These are phyloP conservation scores for Colletotrichum limetticola DNA, from an alignment of 2,329 filamentous ascomycete species.

Conservation along the genomic window DNA sequence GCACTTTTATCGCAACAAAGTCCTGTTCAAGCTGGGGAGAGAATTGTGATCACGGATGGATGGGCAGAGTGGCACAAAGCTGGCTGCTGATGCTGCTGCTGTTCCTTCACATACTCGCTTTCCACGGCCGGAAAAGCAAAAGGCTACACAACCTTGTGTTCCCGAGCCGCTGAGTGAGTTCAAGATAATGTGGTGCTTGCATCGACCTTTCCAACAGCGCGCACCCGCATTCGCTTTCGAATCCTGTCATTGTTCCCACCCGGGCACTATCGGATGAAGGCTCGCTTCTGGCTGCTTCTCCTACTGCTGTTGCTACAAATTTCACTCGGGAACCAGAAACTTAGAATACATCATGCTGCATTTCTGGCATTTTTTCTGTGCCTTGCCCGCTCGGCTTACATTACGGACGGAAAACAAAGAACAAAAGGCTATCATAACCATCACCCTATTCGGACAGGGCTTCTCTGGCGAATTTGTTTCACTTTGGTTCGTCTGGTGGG, in stretches of 20 bases:
- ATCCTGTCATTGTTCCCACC: neutral
- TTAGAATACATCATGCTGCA: neutral
- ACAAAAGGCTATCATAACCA: neutral
- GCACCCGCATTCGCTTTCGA: constrained; percentile 9
- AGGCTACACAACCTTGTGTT: neutral
- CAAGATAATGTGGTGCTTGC: neutral
- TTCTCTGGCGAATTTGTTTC: constrained; percentile 14
- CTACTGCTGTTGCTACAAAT: neutral
- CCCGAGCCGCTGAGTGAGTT: neutral
- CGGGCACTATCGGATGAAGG: neutral
- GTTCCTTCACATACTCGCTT: neutral
- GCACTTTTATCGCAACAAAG: constrained; percentile 1
- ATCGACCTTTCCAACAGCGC: neutral
- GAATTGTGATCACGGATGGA: neutral
- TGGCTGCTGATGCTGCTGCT: neutral
- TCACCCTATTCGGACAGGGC: neutral
- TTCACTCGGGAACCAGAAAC: neutral
- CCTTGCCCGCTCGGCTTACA: neutral
- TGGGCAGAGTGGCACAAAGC: neutral
- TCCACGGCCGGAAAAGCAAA: neutral
- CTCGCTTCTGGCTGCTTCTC: neutral
- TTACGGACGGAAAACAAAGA: neutral
- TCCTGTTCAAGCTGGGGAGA: neutral
- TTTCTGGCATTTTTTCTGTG: neutral
- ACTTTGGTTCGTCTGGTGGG: constrained; percentile 30